These are phyloP conservation scores for Coprinellus micaceus DNA, from an alignment of 768 basidiomycete genomes.

Conservation along the genomic window DNA sequence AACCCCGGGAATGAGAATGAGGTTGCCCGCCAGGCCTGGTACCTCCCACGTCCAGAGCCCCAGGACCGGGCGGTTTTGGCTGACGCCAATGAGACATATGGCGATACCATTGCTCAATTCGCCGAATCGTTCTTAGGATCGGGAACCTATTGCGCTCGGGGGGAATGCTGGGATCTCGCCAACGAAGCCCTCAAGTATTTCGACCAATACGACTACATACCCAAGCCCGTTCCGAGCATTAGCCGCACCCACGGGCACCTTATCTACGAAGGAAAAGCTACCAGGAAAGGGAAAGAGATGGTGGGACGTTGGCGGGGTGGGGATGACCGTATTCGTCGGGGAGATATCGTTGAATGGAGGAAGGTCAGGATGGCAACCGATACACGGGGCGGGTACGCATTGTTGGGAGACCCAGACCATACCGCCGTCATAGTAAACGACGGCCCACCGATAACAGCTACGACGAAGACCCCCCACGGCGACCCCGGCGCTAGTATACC, in stretches of 20 bases:
- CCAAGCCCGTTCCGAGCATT: constrained; percentile 44
- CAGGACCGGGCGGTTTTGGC: constrained; percentile 32
- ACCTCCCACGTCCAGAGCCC: constrained; percentile 36
- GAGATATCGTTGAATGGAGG: constrained; percentile 56
- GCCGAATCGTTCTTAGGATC: constrained; percentile 42
- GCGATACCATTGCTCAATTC: constrained; percentile 44
- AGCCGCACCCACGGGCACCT: constrained; percentile 54
- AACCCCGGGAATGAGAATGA: constrained; percentile 27
- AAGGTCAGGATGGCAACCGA: constrained; percentile 32
- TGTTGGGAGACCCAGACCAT: constrained; percentile 52
- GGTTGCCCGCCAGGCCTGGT: constrained; percentile 34
- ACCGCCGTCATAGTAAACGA: constrained; percentile 49
- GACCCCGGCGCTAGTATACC: constrained; percentile 24
- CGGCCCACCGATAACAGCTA: constrained; percentile 21
- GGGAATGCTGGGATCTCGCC: constrained; percentile 60
- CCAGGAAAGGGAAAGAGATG: constrained; percentile 26
- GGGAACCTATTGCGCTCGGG: constrained; percentile 43
- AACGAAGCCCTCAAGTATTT: constrained; percentile 45
- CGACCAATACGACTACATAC: constrained; percentile 37
- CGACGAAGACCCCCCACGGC: constrained; percentile 30
- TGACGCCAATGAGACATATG: constrained; percentile 45
- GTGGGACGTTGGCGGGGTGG: constrained; percentile 48
- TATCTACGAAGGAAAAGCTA: constrained; percentile 41
- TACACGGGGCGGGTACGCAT: constrained; percentile 23
- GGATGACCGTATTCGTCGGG: constrained; percentile 47